Evolutionary conservation across 345 rosid species (phyloP).

Genomic region (Eucalyptus sp.): DNA sequence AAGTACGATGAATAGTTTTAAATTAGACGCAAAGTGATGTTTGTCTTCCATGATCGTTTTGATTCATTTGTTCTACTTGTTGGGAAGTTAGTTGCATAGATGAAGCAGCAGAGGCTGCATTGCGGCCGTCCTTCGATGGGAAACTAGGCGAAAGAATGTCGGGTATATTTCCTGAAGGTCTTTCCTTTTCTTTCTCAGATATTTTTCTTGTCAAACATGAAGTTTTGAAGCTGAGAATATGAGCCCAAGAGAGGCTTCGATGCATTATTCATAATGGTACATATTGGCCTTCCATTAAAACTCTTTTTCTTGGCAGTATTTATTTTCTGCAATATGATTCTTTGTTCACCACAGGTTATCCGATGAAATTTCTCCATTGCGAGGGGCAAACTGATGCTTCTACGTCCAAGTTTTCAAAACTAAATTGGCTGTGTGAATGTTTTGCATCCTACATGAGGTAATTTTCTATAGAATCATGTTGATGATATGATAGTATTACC

Average conservation of each 20-base stretch:
- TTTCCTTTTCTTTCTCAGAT: neutral
- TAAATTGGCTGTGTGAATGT: conserved; percentile 43
- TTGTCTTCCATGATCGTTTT: neutral
- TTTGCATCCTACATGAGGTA: conserved; percentile 48
- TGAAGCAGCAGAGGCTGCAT: conserved; percentile 65
- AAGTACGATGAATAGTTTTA: conserved; percentile 17
- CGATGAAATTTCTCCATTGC: conserved; percentile 34
- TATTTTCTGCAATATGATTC: neutral
- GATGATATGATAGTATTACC: neutral
- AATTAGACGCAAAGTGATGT: no score
- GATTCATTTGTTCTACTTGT: neutral
- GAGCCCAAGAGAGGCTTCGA: neutral
- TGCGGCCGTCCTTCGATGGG: conserved; percentile 53
- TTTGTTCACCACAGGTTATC: conserved; percentile 20
- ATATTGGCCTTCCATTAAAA: neutral
- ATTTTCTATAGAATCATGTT: neutral
- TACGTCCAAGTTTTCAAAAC: conserved; percentile 24
- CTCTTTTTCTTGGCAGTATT: neutral
- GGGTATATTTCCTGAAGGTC: conserved; percentile 11
- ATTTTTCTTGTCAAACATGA: neutral
- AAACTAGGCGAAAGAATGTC: conserved; percentile 39
- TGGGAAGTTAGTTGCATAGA: conserved; percentile 63
- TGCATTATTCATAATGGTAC: neutral
- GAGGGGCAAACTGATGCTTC: conserved; percentile 15
- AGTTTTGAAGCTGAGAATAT: neutral